A percentile compares a stretch with the other conserved stretches of the same genome.
Evolutionary conservation across 1,284 basidiomycete genomes (phyloP).

Genomic region (Trametes sp.): DNA sequence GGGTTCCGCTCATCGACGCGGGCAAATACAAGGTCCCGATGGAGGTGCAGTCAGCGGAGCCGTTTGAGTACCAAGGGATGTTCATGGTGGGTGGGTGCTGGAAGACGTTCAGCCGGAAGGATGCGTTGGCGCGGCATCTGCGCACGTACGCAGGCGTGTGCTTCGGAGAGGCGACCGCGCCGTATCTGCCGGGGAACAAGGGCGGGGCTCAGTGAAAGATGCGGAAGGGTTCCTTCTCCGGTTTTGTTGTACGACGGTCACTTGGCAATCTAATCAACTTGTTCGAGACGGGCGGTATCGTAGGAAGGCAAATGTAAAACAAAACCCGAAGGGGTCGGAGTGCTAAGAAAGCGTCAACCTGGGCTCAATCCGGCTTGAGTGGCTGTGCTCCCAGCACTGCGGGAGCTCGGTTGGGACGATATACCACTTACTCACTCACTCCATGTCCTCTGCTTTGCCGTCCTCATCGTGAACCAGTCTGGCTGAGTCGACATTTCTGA

Average conservation of each 20-base stretch:
- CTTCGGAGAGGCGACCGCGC: slow-evolving; percentile 11
- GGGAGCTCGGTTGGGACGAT: no score
- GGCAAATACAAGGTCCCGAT: slow-evolving; percentile 32
- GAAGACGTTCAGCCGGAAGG: slow-evolving; percentile 31
- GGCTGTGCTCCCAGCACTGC: not conserved
- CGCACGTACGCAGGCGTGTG: slow-evolving; percentile 22
- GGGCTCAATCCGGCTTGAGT: no score
- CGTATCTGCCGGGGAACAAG: slow-evolving; percentile 13
- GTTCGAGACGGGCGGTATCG: no score
- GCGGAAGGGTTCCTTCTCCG: no score
- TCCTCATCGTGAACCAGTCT: not conserved
- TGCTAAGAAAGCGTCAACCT: no score
- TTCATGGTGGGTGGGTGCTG: slow-evolving; percentile 34
- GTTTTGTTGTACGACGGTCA: no score
- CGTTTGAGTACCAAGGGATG: not conserved
- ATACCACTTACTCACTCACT: no score
- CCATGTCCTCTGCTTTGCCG: not conserved
- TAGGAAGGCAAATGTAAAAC: no score
- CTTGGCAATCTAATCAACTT: no score
- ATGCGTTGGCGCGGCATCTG: slow-evolving; percentile 37
- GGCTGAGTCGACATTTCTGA: not conserved
- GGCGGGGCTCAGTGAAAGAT: not conserved
- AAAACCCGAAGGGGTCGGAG: no score
- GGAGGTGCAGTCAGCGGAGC: slow-evolving; percentile 19
- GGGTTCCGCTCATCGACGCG: slow-evolving; percentile 49